Evolutionary conservation across 352 stramenopile genomes (phyloP), one percentile per base, ranked within the genome.

Genomic region (Phytophthora palmivora): DNA sequence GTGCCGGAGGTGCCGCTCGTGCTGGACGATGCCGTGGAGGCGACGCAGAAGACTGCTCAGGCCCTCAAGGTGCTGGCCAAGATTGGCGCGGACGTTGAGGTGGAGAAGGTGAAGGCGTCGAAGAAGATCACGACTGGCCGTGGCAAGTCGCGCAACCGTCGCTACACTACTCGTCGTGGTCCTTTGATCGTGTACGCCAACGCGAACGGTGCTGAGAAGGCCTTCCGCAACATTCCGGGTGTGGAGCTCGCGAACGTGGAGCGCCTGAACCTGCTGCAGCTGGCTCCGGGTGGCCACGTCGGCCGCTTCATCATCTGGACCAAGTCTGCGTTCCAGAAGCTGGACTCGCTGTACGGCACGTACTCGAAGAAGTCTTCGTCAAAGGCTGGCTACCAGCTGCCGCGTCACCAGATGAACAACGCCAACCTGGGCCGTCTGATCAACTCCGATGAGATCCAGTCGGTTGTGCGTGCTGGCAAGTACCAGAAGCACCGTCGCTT

Each of bases 281-380:
- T 99, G 28, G 97, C 97, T 15, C 97, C 97, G 33, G 97, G 97
- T 91, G 97, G 97, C 63, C 97, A 99, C 89, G 87, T 99, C 65
- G 97, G 97, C 73, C 96, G 97, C 62, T 99, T 99, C 85, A 96
- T 98, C 76, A 94, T 99, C 78, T 99, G 97, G 97, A 99, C 97
- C 68, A 95, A 98, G 82, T 91, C 88, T 54, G 97, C 97, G 39
- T 98, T 99, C 65, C 94, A 99, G 74, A 91, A 97, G 73, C 84
- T 99, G 37, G 97, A 99, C 67, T 75, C 82, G 10, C 91, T 99
- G 63, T 99, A 98, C 82, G 97, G 97, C 73, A 97, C 91, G 55
- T 96, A 95, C 84, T 85, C 82, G 32, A 92, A 94, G 72, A 95
- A 95, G 79, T 92, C 87, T 61, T 63, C 78, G 26, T 78, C 87